Base-by-base conservation (phyloP, 1,284 basidiomycete genomes). In the Ceratobasidium sp. region DNA sequence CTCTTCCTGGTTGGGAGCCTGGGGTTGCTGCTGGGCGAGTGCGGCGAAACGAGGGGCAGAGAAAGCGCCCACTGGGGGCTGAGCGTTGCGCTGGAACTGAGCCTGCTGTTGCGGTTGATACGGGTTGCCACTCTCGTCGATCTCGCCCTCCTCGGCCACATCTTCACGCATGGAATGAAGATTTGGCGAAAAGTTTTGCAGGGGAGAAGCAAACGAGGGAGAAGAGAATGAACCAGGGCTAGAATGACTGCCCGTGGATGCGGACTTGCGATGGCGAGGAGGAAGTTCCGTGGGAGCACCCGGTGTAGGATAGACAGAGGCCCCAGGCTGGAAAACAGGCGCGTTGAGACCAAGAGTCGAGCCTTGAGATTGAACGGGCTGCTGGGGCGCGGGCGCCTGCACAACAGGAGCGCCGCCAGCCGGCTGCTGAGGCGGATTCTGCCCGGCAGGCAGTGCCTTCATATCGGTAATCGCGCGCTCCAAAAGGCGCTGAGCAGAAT, bases 21-120 rank as follows among this genome's bases (percentile, higher is more conserved):
- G 49, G 53, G 72, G 73, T 40, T 74, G 73, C 70, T 74, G 60
- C 48, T 73, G 73, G 46, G 91, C 92, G 70, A 95, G 84, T 48
- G 92, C 92, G 38, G 90, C 92, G 79, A 95, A 95, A 38, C 94
- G 88, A 48, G 94, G 93, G 56, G 93, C 89, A 77, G 91, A 87
- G 79, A 94, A 95, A 76, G 85, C 91, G 36, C 79, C 79, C 76
- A 79, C 78, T 25, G 76, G 77, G 78, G 78, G 42, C 81, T 91
- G 90, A 21, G 89, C 89, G 77, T 90, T 62, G 87, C 51, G 89
- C 85, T 86, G 84, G 70, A 72, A 62, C 62, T 72, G 75, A 30
- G 36, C 46, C 64, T 90, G 89, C 78, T 91, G 90, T 83, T 73
- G 83, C 79, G 64, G 58, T 51, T 83, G 78, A 75, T 81, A 84